These are phyloP conservation scores for Blastobotrys persicus DNA, from an alignment of 1,139 yeast species.

Conservation along the genomic window DNA sequence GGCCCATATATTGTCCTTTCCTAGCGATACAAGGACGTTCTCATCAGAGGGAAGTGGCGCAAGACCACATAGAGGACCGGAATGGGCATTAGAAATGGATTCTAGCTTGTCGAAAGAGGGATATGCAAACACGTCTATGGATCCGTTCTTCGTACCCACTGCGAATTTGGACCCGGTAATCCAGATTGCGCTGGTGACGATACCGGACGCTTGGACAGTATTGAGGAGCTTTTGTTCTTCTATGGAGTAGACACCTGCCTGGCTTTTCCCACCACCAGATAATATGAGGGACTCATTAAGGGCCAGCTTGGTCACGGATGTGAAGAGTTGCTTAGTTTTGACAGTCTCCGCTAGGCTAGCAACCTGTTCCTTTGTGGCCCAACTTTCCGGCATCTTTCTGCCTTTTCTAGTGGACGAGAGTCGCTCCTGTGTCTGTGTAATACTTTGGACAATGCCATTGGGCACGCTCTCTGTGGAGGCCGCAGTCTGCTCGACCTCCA, in stretches of 20 bases:
- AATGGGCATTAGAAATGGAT: not conserved
- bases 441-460: conserved; percentile 13
- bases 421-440: conserved; percentile 22
- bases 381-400: conserved; percentile 19
- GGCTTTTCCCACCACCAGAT: conserved; percentile 32
- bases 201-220: conserved; percentile 24
- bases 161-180: conserved; percentile 17
- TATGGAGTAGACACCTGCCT: conserved; percentile 26
- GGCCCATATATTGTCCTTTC: conserved; percentile 38
- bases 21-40: conserved; percentile 34
- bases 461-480: conserved; percentile 8
- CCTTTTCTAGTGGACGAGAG: conserved; percentile 24
- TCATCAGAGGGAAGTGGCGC: conserved; percentile 41
- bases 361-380: conserved; percentile 17
- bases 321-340: conserved; percentile 30
- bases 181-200: conserved; percentile 33
- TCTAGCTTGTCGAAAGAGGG: conserved; percentile 1
- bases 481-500: conserved; percentile 18
- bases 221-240: conserved; percentile 13
- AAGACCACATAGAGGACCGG: conserved; percentile 22
- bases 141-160: conserved; percentile 28
- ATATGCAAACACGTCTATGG: conserved; percentile 20
- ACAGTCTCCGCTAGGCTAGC: not conserved
- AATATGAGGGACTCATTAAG: conserved; percentile 19
- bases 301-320: conserved; percentile 22